Base-by-base conservation (phyloP, 495 filamentous ascomycete genomes). In the Penicillium atrosanguineum region DNA sequence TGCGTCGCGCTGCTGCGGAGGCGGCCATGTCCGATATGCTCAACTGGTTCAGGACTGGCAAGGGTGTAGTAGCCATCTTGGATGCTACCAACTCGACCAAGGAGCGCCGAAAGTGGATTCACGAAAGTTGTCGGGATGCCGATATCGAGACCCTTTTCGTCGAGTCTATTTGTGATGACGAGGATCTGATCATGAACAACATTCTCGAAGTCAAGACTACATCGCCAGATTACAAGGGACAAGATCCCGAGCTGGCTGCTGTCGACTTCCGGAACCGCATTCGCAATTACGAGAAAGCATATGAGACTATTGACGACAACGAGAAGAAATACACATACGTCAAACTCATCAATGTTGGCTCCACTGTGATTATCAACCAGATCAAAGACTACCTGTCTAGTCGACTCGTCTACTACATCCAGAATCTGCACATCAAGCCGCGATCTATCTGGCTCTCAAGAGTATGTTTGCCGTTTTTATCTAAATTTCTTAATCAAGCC, bases 371-470 rank as follows among this genome's bases (percentile, higher is more conserved):
- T 61, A 96, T 98, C 78, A 98, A 98, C 69, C 87, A 89, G 65
- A 95, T 98, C 61, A 87, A 90, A 63, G 93, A 97, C 67, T 98
- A 98, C 67, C 78, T 98, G 34, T 94, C 97, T 66, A 95, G 89
- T 65, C 86, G 94, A 25, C 83, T 98, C 23, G 93, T 97, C 29
- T 98, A 98, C 71, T 98, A 96, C 65, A 84, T 97, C 39, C 97
- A 97, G 85, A 98, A 97, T 65, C 77, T 98, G 21, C 94, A 98
- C 74, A 97, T 98, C 61, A 91, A 90, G 60, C 92, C 92, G n/a
- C 83, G 94, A 20, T 95, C 91, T 8, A 96, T 98, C 61, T 98
- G 94, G 94, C 78, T 98, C 28, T 97, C 94, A 53, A 81, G 94
- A 15, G 91, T 96, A 83, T 68, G 87, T 77, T n/a, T 20, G 29